These are phyloP conservation scores for Penicillium crustosum DNA, from an alignment of 2,329 filamentous ascomycete genomes.

Conservation along the genomic window DNA sequence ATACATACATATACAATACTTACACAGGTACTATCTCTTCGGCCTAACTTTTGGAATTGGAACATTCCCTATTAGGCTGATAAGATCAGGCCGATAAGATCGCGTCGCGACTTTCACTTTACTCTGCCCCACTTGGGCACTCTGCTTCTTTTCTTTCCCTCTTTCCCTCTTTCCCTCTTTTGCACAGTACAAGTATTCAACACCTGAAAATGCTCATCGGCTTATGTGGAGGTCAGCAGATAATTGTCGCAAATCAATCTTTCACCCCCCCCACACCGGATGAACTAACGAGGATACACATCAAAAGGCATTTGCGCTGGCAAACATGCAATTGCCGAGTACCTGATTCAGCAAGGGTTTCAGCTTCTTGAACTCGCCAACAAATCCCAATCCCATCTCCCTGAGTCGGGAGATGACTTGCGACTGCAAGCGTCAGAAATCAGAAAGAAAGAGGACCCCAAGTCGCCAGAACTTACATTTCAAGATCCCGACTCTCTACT, in stretches of 20 bases:
- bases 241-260: background rate
- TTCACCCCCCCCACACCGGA: background rate
- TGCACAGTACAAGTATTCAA: background rate
- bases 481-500: conserved; percentile 66
- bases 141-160: background rate
- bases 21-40: background rate
- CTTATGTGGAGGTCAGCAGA: conserved; percentile 49
- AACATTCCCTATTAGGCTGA: conserved; percentile 1
- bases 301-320: conserved; percentile 81
- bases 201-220: conserved; percentile 50
- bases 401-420: conserved; percentile 29
- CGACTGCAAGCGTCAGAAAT: conserved; percentile 28
- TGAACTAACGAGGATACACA: conserved; percentile 16
- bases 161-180: conserved; percentile 2
- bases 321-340: conserved; percentile 85
- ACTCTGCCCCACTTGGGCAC: conserved; percentile 1
- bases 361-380: conserved; percentile 63
- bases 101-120: background rate
- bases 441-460: conserved; percentile 17
- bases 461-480: conserved; percentile 49
- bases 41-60: background rate
- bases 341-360: conserved; percentile 82
- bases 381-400: conserved; percentile 25
- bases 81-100: conserved; percentile 5
- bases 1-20: background rate